Base-by-base conservation (phyloP, 441 rosid species). In the Pelargonium cotyledonis region DNA sequence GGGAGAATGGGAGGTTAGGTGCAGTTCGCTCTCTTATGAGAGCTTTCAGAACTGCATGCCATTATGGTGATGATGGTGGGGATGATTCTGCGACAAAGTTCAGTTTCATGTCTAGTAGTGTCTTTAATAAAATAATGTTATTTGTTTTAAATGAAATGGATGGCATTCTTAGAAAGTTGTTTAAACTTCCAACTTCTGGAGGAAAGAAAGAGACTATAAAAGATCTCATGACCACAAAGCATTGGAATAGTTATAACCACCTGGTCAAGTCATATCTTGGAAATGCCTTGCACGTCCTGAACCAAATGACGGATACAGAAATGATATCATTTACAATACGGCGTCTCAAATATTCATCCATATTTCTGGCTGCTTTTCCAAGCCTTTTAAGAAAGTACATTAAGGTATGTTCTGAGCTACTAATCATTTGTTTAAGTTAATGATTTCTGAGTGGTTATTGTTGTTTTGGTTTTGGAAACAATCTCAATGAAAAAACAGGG, bases 31-130 rank as follows among this genome's bases (percentile, higher is more conserved):
- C 89, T 73, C 86, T 94, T 65, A 69, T 90, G 86, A 85, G 85
- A 80, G 99, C 94, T 80, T 94, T 86, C 78, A 85, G 96, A 83
- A 84, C 83, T 69, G 97, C 97, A 8, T 89, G 96, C 75, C 97
- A 94, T 78, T 89, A 89, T 63, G 99, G 99, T 61, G 97, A 91
- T 83, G 99, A 94, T 74, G 76, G 80, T 0, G 95, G 80, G 65
- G 91, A 78, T 64, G 89, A 85, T 21, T 77, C 89, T 63, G 69
- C 90, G 1, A 29, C 68, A 15, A 88, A 88, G 82, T 83, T 91
- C 16, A 83, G 84, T 21, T 76, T 76, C 70, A 87, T 95, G 90
- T 87, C 97, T 10, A 88, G 99, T 55, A 75, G 78, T 76, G 96
- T 90, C 57, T 95, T 95, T 74, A 95, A 95, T 72, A 82, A 90